These are phyloP conservation scores for Ophiostoma quercus DNA, from an alignment of 2,329 filamentous ascomycete species.

Conservation along the genomic window DNA sequence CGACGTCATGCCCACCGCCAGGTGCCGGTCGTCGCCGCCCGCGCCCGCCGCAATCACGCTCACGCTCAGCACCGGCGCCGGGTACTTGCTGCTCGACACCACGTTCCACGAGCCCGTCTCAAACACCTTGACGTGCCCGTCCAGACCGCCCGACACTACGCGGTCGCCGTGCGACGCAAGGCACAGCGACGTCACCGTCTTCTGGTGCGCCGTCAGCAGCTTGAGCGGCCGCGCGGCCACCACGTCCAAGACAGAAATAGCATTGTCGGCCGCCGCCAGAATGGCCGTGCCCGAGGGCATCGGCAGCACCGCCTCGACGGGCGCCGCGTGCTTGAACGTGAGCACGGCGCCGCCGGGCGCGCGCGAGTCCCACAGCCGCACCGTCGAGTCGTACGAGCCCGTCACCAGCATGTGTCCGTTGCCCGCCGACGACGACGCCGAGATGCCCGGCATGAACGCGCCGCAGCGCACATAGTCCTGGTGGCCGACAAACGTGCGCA, in stretches of 20 bases:
- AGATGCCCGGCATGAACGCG: slow-evolving; percentile 67
- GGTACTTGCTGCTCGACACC: slow-evolving; percentile 90
- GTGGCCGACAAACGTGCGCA: slow-evolving; percentile 77
- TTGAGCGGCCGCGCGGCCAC: slow-evolving; percentile 84
- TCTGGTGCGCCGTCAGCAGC: slow-evolving; percentile 89
- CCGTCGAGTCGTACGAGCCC: slow-evolving; percentile 91
- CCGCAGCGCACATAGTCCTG: slow-evolving; percentile 87
- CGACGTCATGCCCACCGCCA: slow-evolving; percentile 91
- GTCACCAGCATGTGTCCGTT: slow-evolving; percentile 70
- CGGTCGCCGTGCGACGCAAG: slow-evolving; percentile 75
- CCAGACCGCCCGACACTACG: slow-evolving; percentile 80
- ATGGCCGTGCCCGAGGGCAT: slow-evolving; percentile 82
- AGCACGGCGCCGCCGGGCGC: slow-evolving; percentile 66
- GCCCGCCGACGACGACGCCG: slow-evolving; percentile 3
- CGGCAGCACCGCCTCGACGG: slow-evolving; percentile 82
- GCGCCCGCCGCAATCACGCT: slow-evolving; percentile 65
- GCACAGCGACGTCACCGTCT: slow-evolving; percentile 86
- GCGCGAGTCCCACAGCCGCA: slow-evolving; percentile 88
- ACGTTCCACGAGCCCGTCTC: slow-evolving; percentile 94
- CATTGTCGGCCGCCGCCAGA: slow-evolving; percentile 76
- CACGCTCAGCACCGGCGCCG: slow-evolving; percentile 81
- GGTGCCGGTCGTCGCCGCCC: slow-evolving; percentile 76
- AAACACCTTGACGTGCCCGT: slow-evolving; percentile 96
- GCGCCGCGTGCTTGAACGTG: slow-evolving; percentile 89
- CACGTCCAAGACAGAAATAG: slow-evolving; percentile 86